These are phyloP conservation scores for Saitozyma sp. DNA, from an alignment of 768 basidiomycete genomes.

Conservation along the genomic window DNA sequence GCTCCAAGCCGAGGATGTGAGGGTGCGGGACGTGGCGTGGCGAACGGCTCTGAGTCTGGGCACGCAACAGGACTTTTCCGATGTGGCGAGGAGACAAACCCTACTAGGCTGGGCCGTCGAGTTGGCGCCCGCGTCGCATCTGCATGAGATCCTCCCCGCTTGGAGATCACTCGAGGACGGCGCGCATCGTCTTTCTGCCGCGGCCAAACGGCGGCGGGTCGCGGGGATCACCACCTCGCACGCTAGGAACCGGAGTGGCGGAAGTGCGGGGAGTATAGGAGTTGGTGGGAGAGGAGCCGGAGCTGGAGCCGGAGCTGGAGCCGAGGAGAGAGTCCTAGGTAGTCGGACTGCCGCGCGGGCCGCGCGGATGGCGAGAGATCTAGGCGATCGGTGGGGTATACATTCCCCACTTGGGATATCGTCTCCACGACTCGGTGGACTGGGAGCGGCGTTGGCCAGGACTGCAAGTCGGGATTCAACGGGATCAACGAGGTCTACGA, in stretches of 20 bases:
- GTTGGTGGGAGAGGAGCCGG: background rate
- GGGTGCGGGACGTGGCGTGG: conserved; percentile 72
- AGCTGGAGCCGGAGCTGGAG: background rate
- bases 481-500: background rate
- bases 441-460: background rate
- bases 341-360: conserved; percentile 45
- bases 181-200: conserved; percentile 30
- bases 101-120: conserved; percentile 80
- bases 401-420: conserved; percentile 6
- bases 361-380: conserved; percentile 34
- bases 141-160: conserved; percentile 71
- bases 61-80: conserved; percentile 71
- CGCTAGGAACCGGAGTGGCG: background rate
- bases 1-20: background rate
- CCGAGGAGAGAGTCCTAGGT: conserved; percentile 42
- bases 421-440: conserved; percentile 3
- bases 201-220: conserved; percentile 56
- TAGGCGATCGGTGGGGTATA: conserved; percentile 17
- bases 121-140: conserved; percentile 76
- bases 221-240: conserved; percentile 47
- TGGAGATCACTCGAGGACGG: conserved; percentile 70
- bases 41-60: conserved; percentile 85
- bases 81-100: conserved; percentile 65
- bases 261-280: conserved; percentile 5
- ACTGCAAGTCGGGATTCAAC: background rate